Evolutionary conservation across 2,329 filamentous ascomycete species (phyloP).

Genomic region (Microdochium paspali): DNA sequence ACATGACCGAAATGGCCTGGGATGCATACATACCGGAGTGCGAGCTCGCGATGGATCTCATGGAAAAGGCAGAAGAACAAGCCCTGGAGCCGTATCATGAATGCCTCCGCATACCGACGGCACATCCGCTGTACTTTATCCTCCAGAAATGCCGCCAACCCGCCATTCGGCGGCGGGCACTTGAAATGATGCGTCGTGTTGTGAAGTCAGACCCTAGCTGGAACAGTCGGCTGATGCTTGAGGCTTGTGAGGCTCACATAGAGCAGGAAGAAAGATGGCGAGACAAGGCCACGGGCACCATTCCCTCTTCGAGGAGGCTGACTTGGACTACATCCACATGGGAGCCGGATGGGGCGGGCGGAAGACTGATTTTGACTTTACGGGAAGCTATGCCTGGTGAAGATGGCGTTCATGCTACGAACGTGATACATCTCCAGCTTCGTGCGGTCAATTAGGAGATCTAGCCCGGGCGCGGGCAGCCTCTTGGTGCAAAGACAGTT

Average conservation of each 20-base stretch:
- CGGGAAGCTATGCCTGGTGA: not conserved
- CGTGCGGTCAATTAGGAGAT: not conserved
- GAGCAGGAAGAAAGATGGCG: not conserved
- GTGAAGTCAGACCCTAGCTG: not conserved
- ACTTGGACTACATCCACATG: not conserved
- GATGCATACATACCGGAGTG: not conserved
- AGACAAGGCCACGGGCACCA: not conserved
- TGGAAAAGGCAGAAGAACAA: not conserved
- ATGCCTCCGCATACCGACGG: not conserved
- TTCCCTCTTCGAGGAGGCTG: not conserved
- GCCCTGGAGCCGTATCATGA: not conserved
- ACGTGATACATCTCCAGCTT: not conserved
- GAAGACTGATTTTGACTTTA: not conserved
- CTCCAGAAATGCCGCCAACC: not conserved
- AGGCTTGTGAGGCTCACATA: not conserved
- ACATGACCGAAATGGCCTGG: not conserved
- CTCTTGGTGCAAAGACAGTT: too few relatives aligned
- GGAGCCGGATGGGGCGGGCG: not conserved
- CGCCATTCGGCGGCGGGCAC: not conserved
- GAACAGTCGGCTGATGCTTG: not conserved
- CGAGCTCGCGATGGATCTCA: not conserved
- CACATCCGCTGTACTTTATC: not conserved
- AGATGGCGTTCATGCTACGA: not conserved
- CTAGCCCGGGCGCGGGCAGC: too few relatives aligned
- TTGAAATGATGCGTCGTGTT: not conserved